Conservation (phyloP, 768 basidiomycete genomes). For the Astraeus odoratus region DNA sequence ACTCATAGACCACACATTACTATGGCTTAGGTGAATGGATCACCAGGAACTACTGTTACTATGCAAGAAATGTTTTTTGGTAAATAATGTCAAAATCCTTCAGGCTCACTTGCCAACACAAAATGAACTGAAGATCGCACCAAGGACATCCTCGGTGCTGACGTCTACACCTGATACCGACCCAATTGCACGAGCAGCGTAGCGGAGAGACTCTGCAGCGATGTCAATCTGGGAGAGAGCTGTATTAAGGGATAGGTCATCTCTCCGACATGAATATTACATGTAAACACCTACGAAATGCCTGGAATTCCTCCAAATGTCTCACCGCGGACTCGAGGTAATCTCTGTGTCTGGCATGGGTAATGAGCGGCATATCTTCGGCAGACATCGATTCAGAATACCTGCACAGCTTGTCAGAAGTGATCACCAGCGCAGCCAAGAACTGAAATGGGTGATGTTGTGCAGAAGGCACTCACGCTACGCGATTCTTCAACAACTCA, state of each 20-base stretch:
- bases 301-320: slow-evolving; percentile 25
- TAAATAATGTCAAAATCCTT: not conserved
- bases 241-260: slow-evolving; percentile 12
- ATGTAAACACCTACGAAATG: slow-evolving; percentile 18
- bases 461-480: slow-evolving; percentile 11
- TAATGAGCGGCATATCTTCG: slow-evolving; percentile 51
- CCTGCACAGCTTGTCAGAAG: slow-evolving; percentile 5
- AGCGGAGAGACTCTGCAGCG: slow-evolving; percentile 82
- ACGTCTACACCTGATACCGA: slow-evolving; percentile 69
- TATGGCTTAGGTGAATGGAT: too few relatives aligned
- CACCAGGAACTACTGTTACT: too few relatives aligned
- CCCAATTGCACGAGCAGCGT: slow-evolving; percentile 79
- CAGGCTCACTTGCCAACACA: slow-evolving; percentile 73
- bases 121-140: slow-evolving; percentile 78
- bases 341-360: slow-evolving; percentile 71
- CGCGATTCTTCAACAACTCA: slow-evolving; percentile 32
- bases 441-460: not conserved
- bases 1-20: too few relatives aligned
- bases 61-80: too few relatives aligned
- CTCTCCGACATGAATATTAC: not conserved
- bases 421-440: too few relatives aligned
- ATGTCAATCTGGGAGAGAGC: slow-evolving; percentile 68
- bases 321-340: slow-evolving; percentile 62
- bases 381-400: slow-evolving; percentile 17
- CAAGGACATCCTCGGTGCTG: slow-evolving; percentile 77